These are phyloP conservation scores for Trichophaea hybrida DNA, from an alignment of 2,329 filamentous ascomycete species.

Conservation along the genomic window DNA sequence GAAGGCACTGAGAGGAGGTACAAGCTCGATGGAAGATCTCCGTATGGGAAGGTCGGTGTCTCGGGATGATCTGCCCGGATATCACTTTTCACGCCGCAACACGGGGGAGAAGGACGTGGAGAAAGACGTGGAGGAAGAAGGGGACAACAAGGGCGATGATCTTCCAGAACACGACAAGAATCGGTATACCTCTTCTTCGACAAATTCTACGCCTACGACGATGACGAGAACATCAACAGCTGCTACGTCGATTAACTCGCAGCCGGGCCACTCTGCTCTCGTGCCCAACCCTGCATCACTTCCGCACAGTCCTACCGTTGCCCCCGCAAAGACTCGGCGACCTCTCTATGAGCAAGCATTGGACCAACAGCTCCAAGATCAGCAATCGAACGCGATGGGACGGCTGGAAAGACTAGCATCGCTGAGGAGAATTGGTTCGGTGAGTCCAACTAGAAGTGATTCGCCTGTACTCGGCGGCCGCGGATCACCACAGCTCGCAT, in stretches of 20 bases:
- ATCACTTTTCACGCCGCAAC: constrained; percentile 53
- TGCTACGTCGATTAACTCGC: constrained; percentile 76
- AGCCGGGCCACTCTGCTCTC: constrained; percentile 40
- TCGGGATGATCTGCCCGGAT: constrained; percentile 71
- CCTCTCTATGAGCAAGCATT: constrained; percentile 27
- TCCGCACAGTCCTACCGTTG: constrained; percentile 18
- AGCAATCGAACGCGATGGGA: constrained; percentile 15
- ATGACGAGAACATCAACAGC: constrained; percentile 67
- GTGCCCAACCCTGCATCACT: constrained; percentile 32
- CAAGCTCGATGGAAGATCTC: constrained; percentile 23
- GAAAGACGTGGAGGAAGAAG: constrained; percentile 31
- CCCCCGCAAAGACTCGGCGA: constrained; percentile 24
- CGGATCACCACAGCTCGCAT: constrained; percentile 3
- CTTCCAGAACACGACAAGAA: constrained; percentile 53
- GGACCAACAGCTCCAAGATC: constrained; percentile 23
- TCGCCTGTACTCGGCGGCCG: constrained; percentile 7
- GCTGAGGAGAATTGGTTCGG: constrained; percentile 11
- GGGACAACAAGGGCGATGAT: constrained; percentile 29
- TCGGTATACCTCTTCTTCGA: constrained; percentile 72
- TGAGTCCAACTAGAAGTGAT: constrained; percentile 11
- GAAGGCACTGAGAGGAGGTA: constrained; percentile 18
- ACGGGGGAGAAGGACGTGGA: constrained; percentile 35
- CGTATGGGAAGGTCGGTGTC: constrained; percentile 48
- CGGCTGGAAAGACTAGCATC: constrained; percentile 21
- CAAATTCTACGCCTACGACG: constrained; percentile 54